Evolutionary conservation across 2,329 filamentous ascomycete species (phyloP).

Genomic region (Coniochaeta sp.): DNA sequence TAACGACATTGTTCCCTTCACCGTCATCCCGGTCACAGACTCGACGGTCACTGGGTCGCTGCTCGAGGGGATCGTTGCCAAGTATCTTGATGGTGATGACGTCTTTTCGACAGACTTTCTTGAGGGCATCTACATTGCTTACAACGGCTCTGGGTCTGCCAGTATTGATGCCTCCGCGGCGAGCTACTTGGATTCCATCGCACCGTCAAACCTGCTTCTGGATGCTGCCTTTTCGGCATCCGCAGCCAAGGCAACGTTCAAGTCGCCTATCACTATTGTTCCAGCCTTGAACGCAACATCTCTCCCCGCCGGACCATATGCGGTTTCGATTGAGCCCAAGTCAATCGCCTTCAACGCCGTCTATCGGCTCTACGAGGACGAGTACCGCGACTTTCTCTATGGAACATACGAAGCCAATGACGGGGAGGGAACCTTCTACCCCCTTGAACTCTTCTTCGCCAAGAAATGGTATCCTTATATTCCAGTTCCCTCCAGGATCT

Average conservation of each 20-base stretch:
- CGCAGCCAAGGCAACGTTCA: constrained; percentile 4
- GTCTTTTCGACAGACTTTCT: constrained; percentile 27
- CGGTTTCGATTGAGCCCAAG: constrained; percentile 9
- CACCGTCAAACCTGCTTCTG: constrained; percentile 9
- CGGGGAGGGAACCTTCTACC: constrained; percentile 9
- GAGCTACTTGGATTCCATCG: constrained; percentile 10
- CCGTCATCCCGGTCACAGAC: constrained; percentile 20
- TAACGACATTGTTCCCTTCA: constrained; percentile 12
- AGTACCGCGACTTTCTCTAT: constrained; percentile 15
- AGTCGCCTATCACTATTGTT: constrained; percentile 6
- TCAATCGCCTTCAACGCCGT: constrained; percentile 11
- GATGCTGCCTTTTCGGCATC: constrained; percentile 9
- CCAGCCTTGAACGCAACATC: background rate
- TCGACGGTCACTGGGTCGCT: constrained; percentile 18
- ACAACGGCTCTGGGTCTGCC: constrained; percentile 14
- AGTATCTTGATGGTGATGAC: constrained; percentile 25
- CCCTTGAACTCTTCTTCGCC: constrained; percentile 10
- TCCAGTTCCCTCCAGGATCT: constrained; percentile 28
- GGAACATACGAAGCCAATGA: constrained; percentile 15
- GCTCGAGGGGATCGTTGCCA: constrained; percentile 19
- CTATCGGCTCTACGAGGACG: constrained; percentile 16
- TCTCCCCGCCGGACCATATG: constrained; percentile 14
- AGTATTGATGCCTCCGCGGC: constrained; percentile 13
- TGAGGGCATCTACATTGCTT: constrained; percentile 20
- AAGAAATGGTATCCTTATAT: constrained; percentile 17